Evolutionary conservation across 78 protist species (phyloP).

Genomic region (Guillardia theta): DNA sequence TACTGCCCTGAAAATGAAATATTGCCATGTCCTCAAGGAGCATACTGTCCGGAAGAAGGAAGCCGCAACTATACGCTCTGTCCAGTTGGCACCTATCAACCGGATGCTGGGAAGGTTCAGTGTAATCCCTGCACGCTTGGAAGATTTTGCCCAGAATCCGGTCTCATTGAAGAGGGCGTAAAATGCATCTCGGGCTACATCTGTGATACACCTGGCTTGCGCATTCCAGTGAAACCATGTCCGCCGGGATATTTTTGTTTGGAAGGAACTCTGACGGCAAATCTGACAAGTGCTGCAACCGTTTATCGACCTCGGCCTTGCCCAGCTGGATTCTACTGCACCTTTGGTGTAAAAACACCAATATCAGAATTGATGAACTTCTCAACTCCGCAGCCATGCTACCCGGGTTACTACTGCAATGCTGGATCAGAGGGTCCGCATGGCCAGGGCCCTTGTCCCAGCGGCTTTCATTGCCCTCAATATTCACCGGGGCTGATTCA

Average conservation of each 20-base stretch:
- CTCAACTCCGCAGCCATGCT: constrained; percentile 32
- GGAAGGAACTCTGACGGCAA: background rate
- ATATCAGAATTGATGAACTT: background rate
- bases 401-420: background rate
- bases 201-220: background rate
- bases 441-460: constrained; percentile 12
- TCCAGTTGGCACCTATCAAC: background rate
- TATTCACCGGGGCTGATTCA: background rate
- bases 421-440: constrained; percentile 21
- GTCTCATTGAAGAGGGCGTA: background rate
- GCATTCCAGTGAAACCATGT: background rate
- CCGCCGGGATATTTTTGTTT: constrained; percentile 5
- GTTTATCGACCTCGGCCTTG: background rate
- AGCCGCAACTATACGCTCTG: background rate
- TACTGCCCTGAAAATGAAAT: background rate
- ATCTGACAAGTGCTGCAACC: background rate
- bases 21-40: background rate
- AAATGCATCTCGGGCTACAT: background rate
- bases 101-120: background rate
- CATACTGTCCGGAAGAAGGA: background rate
- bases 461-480: background rate
- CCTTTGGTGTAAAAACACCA: background rate
- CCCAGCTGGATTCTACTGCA: background rate
- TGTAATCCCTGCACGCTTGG: background rate
- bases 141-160: background rate